Percentiles rank a stretch among this genome's conserved stretches.
Evolutionary conservation across 352 stramenopile genomes (phyloP).

Genomic region (Phytophthora constricta): DNA sequence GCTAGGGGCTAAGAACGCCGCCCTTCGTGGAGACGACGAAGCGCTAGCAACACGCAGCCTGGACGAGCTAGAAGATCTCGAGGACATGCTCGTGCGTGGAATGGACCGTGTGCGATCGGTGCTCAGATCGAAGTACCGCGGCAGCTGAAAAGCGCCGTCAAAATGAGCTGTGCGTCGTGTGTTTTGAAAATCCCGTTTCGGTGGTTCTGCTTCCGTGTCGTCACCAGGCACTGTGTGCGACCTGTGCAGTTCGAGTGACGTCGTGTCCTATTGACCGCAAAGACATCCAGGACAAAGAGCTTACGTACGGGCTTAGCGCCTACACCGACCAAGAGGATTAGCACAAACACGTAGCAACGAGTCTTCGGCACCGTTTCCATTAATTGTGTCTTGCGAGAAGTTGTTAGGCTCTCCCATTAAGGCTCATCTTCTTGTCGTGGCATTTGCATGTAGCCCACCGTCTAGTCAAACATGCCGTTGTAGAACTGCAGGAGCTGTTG

Average conservation of each 20-base stretch:
- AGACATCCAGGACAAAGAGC: slow-evolving; percentile 65
- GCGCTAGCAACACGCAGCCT: slow-evolving; percentile 36
- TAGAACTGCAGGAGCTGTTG: slow-evolving; percentile 88
- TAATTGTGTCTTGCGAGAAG: not conserved
- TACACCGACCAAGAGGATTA: slow-evolving; percentile 30
- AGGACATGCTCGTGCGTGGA: slow-evolving; percentile 32
- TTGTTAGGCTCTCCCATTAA: not conserved
- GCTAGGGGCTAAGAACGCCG: slow-evolving; percentile 23
- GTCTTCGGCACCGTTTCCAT: not conserved
- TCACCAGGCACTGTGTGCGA: slow-evolving; percentile 67
- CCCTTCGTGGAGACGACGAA: slow-evolving; percentile 29
- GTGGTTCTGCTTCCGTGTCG: slow-evolving; percentile 66
- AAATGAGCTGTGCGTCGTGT: slow-evolving; percentile 59
- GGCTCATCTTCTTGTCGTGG: not conserved
- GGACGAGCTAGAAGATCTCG: slow-evolving; percentile 53
- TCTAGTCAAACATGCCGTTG: slow-evolving; percentile 87
- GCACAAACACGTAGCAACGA: not conserved
- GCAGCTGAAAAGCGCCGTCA: slow-evolving; percentile 26
- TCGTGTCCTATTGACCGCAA: slow-evolving; percentile 68
- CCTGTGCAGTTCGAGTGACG: slow-evolving; percentile 55
- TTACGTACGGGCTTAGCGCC: slow-evolving; percentile 65
- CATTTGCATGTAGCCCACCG: too few species aligned
- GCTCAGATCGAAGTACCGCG: slow-evolving; percentile 39
- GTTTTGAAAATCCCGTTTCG: slow-evolving; percentile 48
- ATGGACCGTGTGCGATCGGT: slow-evolving; percentile 41